Evolutionary conservation across 345 rosid genomes (phyloP).

Genomic region (Euclidium syriacum): DNA sequence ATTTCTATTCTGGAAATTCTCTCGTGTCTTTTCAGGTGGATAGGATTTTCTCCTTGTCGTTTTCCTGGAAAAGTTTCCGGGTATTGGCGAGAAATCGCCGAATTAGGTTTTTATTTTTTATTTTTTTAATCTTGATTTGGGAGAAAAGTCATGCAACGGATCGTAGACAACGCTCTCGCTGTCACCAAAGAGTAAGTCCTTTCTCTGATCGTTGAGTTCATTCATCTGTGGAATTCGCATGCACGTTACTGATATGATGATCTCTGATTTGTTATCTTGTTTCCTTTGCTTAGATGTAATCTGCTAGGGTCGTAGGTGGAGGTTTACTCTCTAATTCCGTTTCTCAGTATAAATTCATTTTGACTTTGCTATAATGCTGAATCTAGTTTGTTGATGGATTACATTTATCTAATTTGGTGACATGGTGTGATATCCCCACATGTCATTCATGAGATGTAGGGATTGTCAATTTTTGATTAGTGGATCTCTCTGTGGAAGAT

Average conservation of each 20-base stretch:
- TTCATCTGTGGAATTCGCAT: not conserved
- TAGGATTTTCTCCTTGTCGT: slow-evolving; percentile 10
- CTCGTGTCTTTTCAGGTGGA: slow-evolving; percentile 12
- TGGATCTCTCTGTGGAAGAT: too few relatives aligned
- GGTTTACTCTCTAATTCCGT: not conserved
- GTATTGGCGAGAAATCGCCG: not conserved
- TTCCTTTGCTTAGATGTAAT: not conserved
- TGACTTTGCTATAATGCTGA: too few relatives aligned
- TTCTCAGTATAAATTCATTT: too few relatives aligned
- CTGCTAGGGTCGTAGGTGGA: not conserved
- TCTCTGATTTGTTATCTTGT: not conserved
- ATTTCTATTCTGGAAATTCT: not conserved
- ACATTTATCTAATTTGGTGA: too few relatives aligned
- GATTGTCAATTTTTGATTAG: too few relatives aligned
- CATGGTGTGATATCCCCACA: too few relatives aligned
- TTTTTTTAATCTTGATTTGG: not conserved
- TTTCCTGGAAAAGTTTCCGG: not conserved
- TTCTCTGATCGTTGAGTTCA: slow-evolving; percentile 12
- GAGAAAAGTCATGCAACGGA: slow-evolving; percentile 52
- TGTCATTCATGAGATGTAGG: too few relatives aligned
- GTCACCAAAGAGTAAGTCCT: slow-evolving; percentile 81
- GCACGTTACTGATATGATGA: not conserved
- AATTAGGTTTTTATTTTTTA: not conserved
- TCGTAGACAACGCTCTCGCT: slow-evolving; percentile 85
- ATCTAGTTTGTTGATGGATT: too few relatives aligned